Base-by-base conservation (phyloP, 129 eudicot species). In the Flaveria linearis region DNA sequence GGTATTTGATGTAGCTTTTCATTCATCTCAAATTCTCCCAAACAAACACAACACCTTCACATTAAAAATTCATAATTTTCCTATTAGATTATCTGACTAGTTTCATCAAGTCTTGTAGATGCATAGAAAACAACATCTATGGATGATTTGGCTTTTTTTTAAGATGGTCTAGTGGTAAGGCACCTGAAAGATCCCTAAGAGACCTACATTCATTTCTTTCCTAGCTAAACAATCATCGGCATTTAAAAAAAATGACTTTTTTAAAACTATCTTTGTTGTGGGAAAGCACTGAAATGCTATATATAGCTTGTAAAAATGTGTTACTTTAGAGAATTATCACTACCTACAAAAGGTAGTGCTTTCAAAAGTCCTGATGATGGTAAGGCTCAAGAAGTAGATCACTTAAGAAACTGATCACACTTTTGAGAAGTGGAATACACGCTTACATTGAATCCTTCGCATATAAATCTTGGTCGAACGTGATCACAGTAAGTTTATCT, bases 1-100 rank as follows among this genome's bases (percentile, higher is more conserved):
- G 92, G 80, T 51, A 87, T 81, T 73, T 83, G 87, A 56, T 81
- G 79, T 71, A 90, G 60, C 83, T 87, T 88, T 36, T 87, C 96
- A 56, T 85, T 74, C 72, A 84, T 43, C 80, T 85, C 83, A 15
- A 87, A 90, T 79, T 87, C 92, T 41, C 92, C 96, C 75, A 90
- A 73, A 74, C 96, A 90, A 71, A 90, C 90, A 80, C 96, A 90
- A 65, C 92, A 90, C 86, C 96, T 87, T 76, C 51, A 67, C 0
- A 52, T 39, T 52, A 2, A 73, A 66, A 7, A 56, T 72, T 56
- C 74, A 66, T 72, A 3, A 4, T 63, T 25, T 71, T 61, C 25
- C 20, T 43, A 16, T 82, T 47, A 81, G 72, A 66, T n/a, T 80
- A 52, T 20, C 15, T 36, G 11, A 18, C 1, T 9, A 45, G 36